These are phyloP conservation scores for Sequoia sempervirens DNA, from an alignment of 75 land plant genomes.

Conservation along the genomic window DNA sequence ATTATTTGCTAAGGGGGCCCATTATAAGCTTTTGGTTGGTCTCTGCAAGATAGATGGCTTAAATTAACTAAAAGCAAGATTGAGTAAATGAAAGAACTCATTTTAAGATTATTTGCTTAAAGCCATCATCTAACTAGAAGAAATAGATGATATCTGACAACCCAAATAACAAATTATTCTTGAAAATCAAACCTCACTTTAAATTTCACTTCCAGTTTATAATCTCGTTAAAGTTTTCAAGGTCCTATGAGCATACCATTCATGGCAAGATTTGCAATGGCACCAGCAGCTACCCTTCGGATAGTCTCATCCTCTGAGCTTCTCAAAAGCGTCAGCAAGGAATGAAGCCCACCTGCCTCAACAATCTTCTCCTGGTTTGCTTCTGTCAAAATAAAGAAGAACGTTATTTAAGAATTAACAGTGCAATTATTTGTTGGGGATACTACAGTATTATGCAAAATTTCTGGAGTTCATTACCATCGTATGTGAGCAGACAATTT, in stretches of 20 bases:
- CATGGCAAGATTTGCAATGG: conserved; percentile 90
- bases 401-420: not conserved
- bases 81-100: not conserved
- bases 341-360: conserved; percentile 74
- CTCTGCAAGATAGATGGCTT: no score
- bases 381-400: conserved; percentile 34
- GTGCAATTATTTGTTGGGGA: not conserved
- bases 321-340: conserved; percentile 57
- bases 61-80: not conserved
- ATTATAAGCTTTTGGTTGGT: no score
- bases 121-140: not conserved
- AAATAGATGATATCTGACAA: not conserved
- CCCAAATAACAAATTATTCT: not conserved
- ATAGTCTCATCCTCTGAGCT: conserved; percentile 69
- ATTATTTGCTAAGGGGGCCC: not conserved
- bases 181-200: not conserved
- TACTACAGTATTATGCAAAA: not conserved
- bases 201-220: not conserved
- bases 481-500: not conserved
- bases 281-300: conserved; percentile 84
- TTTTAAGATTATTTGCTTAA: not conserved
- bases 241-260: conserved; percentile 42
- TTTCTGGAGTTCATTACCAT: not conserved
- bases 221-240: not conserved
- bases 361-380: conserved; percentile 79